Evolutionary conservation across 1,139 yeast genomes (phyloP).

Genomic region (Ogataea hybrid): DNA sequence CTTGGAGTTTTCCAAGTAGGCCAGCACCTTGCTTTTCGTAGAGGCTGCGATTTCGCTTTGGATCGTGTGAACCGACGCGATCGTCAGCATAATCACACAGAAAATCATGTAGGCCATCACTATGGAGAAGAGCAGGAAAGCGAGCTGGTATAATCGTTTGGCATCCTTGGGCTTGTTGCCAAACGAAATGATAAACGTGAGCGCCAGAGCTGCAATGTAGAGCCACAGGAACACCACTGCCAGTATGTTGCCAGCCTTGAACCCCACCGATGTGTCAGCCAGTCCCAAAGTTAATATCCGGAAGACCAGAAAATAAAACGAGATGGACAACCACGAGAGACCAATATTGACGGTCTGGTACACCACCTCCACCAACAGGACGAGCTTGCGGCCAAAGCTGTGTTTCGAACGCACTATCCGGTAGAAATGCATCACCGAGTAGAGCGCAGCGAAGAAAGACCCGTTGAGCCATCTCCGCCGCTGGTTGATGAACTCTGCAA

Average conservation of each 20-base stretch:
- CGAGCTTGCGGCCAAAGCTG: conserved; percentile 54
- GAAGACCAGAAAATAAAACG: conserved; percentile 74
- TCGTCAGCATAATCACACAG: conserved; percentile 80
- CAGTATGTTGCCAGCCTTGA: conserved; percentile 60
- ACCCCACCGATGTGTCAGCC: conserved; percentile 39
- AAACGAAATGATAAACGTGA: conserved; percentile 86
- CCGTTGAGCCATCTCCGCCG: conserved; percentile 87
- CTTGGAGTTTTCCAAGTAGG: conserved; percentile 57
- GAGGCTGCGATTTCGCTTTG: conserved; percentile 43
- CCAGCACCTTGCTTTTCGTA: conserved; percentile 40
- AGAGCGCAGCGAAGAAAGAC: conserved; percentile 78
- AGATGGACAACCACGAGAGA: conserved; percentile 77
- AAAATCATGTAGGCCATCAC: conserved; percentile 89
- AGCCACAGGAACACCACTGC: conserved; percentile 86
- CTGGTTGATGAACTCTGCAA: conserved; percentile 73
- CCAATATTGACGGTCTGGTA: conserved; percentile 65
- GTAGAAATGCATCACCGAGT: conserved; percentile 69
- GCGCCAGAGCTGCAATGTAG: conserved; percentile 77
- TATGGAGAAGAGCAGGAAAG: conserved; percentile 83
- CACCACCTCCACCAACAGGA: conserved; percentile 64
- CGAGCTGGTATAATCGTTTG: conserved; percentile 69
- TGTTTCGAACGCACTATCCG: conserved; percentile 68
- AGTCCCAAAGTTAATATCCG: conserved; percentile 57
- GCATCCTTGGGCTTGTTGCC: conserved; percentile 97
- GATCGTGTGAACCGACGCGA: conserved; percentile 50